A percentile compares a stretch with the other conserved stretches of the same genome.
Conservation (phyloP, 257 asterid species). For the Nemophila menziesii region DNA sequence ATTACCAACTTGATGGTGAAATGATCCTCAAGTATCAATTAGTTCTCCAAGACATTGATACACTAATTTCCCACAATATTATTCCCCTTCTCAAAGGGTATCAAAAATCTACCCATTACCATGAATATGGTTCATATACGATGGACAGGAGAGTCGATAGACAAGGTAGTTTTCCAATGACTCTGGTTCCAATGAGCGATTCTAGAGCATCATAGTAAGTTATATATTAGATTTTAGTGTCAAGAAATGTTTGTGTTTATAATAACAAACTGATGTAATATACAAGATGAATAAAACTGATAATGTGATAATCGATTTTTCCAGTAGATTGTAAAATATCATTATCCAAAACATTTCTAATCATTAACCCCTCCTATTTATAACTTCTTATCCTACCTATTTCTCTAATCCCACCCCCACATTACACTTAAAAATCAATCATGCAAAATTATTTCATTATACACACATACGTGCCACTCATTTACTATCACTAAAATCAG, state of each 20-base stretch:
- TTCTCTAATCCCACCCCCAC: not conserved
- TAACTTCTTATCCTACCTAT: not conserved
- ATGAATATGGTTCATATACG: slow-evolving; percentile 19
- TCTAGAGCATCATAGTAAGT: not conserved
- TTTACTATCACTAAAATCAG: slow-evolving; percentile 91
- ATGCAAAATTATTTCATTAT: not conserved
- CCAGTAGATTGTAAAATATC: no score
- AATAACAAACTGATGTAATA: no score
- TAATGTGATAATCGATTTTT: no score
- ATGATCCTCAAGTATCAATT: slow-evolving; percentile 73
- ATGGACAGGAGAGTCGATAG: slow-evolving; percentile 21
- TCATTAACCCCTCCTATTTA: not conserved
- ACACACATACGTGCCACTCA: slow-evolving; percentile 16
- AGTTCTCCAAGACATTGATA: slow-evolving; percentile 69
- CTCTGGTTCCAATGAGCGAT: slow-evolving; percentile 21
- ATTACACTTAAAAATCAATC: not conserved
- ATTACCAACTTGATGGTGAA: slow-evolving; percentile 48
- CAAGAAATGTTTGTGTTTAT: no score
- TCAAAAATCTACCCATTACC: slow-evolving; percentile 19
- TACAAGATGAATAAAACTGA: no score
- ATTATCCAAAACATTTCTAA: not conserved
- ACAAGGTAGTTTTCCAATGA: slow-evolving; percentile 14
- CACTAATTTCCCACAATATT: slow-evolving; percentile 66
- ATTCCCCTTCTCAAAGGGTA: no score
- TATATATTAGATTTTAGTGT: no score